Evolutionary conservation across 352 stramenopile genomes (phyloP), one percentile per base, ranked within the genome.

Genomic region (Globisporangium cystogenes): DNA sequence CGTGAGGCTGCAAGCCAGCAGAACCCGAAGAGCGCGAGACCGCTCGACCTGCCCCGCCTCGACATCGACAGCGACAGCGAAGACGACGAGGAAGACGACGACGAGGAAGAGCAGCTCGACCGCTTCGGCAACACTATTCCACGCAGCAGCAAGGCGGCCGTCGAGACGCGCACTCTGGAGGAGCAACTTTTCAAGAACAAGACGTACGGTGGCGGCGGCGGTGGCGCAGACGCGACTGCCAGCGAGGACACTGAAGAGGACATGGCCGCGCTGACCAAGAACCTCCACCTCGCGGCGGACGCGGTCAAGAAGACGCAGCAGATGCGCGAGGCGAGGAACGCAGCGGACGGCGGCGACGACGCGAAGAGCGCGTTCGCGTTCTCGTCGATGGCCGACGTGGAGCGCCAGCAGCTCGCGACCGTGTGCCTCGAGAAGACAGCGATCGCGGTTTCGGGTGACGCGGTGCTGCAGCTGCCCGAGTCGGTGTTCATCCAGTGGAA

Each of bases 371-470:
- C 57, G 23, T 87, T 82, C 47, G 65, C 76, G 3, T 76, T 75
- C 48, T 67, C 74, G 12, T 87, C 79, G 15, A 93, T 93, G 82
- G 73, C 81, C 41, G 77, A 89, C 48, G 72, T 89, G 33, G 59
- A 75, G 33, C 63, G 62, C 2, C 75, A 86, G 55, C 60, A 87
- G 50, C 53, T 87, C 31, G 73, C 75, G 27, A 83, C 73, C 23
- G 79, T 83, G n/a, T 80, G 68, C 46, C 70, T 88, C 20, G 79
- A 93, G 55, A 70, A 67, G 27, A 89, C 79, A 24, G 73, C 80
- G 1, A 66, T 90, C 43, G 79, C 82, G 24, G 77, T 86, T 26
- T 87, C 82, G 4, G 82, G 82, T 0, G 79, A 90, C 40, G 82
- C 82, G 1, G 72, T 87, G 50, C 47, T 93, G 51, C 72, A 87